Percentiles rank a stretch among this genome's conserved stretches.
These are phyloP conservation scores for Uncinocarpus reesii DNA, from an alignment of 2,329 filamentous ascomycete species.

Conservation along the genomic window DNA sequence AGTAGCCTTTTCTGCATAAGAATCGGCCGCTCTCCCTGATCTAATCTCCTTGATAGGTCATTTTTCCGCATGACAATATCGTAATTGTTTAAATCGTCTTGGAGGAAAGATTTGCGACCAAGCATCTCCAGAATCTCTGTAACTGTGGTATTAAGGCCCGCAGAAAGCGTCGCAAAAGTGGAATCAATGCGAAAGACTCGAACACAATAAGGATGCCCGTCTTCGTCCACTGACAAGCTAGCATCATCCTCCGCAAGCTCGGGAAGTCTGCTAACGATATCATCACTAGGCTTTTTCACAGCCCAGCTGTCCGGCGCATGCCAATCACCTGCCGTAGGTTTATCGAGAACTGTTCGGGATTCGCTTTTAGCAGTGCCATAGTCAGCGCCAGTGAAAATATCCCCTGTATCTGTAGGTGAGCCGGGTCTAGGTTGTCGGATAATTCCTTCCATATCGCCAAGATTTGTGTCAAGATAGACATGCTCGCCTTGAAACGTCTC, in stretches of 20 bases:
- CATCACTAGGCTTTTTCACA: slow-evolving; percentile 54
- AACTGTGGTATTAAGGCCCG: slow-evolving; percentile 72
- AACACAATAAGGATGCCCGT: slow-evolving; percentile 72
- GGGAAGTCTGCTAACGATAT: slow-evolving; percentile 27
- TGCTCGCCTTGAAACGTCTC: slow-evolving; percentile 47
- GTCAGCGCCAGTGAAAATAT: slow-evolving; percentile 27
- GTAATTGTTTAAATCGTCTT: slow-evolving; percentile 85
- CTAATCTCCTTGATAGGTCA: slow-evolving; percentile 72
- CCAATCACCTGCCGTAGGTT: slow-evolving; percentile 52
- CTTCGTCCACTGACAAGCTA: slow-evolving; percentile 61
- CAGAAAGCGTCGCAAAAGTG: slow-evolving; percentile 85
- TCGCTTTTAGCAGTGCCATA: slow-evolving; percentile 19
- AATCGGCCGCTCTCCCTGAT: slow-evolving; percentile 67
- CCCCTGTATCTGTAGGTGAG: slow-evolving; percentile 54
- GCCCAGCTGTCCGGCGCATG: slow-evolving; percentile 96
- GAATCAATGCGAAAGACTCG: slow-evolving; percentile 89
- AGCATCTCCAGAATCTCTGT: slow-evolving; percentile 80
- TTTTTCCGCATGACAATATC: slow-evolving; percentile 93
- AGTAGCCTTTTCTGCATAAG: slow-evolving; percentile 84
- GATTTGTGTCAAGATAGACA: slow-evolving; percentile 77
- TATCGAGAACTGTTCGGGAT: slow-evolving; percentile 23
- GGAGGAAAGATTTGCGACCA: slow-evolving; percentile 85
- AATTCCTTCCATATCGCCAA: slow-evolving; percentile 86
- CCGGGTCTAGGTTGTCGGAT: slow-evolving; percentile 58
- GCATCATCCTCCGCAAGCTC: slow-evolving; percentile 57